phyloP scores from a whole-genome alignment of 2,329 filamentous ascomycete species.

The Trichoderma sp. region DNA sequence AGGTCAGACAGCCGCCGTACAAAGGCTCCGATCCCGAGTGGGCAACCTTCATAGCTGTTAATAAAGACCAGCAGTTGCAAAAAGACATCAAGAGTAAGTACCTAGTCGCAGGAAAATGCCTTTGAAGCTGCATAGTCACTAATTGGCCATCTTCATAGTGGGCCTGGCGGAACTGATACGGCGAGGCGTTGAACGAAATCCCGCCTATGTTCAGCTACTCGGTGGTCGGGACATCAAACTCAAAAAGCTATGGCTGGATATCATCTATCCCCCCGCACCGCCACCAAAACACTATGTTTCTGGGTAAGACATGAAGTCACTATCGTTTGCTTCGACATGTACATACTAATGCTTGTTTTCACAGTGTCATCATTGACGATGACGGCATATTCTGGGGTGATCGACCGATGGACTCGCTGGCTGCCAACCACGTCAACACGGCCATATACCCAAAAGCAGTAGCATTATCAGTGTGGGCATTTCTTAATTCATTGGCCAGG shows the following conservation, averaged over 20 bases:
- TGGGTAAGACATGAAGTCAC: conserved; percentile 46
- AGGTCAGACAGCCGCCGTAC: conserved; percentile 50
- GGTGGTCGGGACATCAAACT: conserved; percentile 49
- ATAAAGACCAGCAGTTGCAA: conserved; percentile 48
- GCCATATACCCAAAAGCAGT: conserved; percentile 54
- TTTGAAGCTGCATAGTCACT: conserved; percentile 6
- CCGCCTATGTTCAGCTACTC: conserved; percentile 39
- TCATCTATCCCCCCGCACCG: conserved; percentile 57
- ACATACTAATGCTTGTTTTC: conserved; percentile 24
- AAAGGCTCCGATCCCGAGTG: conserved; percentile 60
- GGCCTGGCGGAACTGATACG: conserved; percentile 36
- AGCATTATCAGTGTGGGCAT: conserved; percentile 50
- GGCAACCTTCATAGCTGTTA: conserved; percentile 58
- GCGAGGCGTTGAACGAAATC: conserved; percentile 40
- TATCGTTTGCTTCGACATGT: too few species aligned
- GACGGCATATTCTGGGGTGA: conserved; percentile 48
- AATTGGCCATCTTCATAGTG: conserved; percentile 25
- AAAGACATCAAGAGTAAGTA: conserved; percentile 46
- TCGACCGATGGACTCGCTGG: conserved; percentile 46
- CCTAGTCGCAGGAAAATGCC: background rate
- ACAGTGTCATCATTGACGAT: conserved; percentile 49
- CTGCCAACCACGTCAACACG: conserved; percentile 45
- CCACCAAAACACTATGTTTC: conserved; percentile 58
- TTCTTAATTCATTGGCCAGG: conserved; percentile 46
- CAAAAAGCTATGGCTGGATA: conserved; percentile 56